Evolutionary conservation across 2,329 filamentous ascomycete genomes (phyloP).

Genomic region (Trichoderma atroviride): DNA sequence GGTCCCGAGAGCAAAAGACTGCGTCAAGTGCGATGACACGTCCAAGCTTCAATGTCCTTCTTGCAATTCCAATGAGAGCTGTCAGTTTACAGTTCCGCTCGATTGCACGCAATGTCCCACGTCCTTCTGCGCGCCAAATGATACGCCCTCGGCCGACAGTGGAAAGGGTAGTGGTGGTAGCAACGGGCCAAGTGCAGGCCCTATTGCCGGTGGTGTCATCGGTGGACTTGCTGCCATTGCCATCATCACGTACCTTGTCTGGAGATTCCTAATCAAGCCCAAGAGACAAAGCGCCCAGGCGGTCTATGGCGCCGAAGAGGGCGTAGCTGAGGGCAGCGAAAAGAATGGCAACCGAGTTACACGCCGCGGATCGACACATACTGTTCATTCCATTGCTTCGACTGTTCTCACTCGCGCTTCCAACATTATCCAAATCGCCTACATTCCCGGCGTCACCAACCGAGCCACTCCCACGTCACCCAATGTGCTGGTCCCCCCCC

Average conservation of each 20-base stretch:
- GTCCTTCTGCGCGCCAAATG: conserved; percentile 48
- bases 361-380: conserved; percentile 75
- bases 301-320: conserved; percentile 60
- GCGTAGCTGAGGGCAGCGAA: conserved; percentile 44
- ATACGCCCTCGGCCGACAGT: conserved; percentile 27
- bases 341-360: conserved; percentile 51
- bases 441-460: conserved; percentile 96
- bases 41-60: conserved; percentile 49
- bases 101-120: conserved; percentile 52
- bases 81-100: conserved; percentile 49
- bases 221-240: conserved; percentile 78
- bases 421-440: conserved; percentile 99
- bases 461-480: conserved; percentile 83
- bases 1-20: conserved; percentile 45
- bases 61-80: conserved; percentile 48
- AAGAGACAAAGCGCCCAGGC: conserved; percentile 64
- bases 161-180: conserved; percentile 29
- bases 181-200: conserved; percentile 70
- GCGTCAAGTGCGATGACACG: conserved; percentile 50
- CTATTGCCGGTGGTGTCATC: conserved; percentile 89
- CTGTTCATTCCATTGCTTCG: conserved; percentile 89
- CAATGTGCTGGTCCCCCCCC: conserved; percentile 80
- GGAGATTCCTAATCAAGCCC: conserved; percentile 84
- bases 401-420: conserved; percentile 94
- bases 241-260: conserved; percentile 77